These are phyloP conservation scores for Magnusiomyces starmeri DNA, from an alignment of 1,139 yeast species.

Conservation along the genomic window DNA sequence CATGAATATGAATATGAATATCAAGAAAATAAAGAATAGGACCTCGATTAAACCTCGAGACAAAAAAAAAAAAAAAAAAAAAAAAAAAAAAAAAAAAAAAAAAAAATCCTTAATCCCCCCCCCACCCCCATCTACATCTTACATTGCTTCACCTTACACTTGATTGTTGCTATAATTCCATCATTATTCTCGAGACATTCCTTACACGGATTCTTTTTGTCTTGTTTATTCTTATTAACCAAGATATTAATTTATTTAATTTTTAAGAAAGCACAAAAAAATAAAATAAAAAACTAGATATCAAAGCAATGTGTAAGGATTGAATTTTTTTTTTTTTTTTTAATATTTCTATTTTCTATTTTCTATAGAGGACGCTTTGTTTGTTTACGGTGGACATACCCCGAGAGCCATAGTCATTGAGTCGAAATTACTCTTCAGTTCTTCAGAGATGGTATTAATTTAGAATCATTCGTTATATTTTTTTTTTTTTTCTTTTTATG, in stretches of 20 bases:
- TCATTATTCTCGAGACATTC: too few species aligned
- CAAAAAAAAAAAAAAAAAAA: too few species aligned
- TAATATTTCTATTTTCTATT: background rate
- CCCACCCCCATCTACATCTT: too few species aligned
- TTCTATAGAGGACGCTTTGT: background rate
- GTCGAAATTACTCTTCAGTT: background rate
- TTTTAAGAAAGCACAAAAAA: background rate
- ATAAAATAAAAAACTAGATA: background rate
- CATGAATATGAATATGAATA: too few species aligned
- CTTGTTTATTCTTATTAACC: too few species aligned
- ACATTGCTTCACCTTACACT: too few species aligned
- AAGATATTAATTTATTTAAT: background rate
- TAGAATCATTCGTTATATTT: background rate
- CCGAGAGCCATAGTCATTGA: background rate
- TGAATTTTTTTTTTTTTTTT: background rate
- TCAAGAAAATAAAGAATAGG: too few species aligned
- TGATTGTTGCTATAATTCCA: too few species aligned
- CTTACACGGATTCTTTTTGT: too few species aligned
- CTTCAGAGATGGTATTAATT: background rate
- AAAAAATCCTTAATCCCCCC: too few species aligned
- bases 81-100: too few species aligned
- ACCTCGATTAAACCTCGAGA: too few species aligned
- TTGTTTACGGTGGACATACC: background rate
- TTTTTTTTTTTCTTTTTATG: background rate
- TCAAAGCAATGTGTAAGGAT: slow-evolving; percentile 5